Evolutionary conservation across 495 filamentous ascomycete species (phyloP).

Genomic region (Extremus antarcticus): DNA sequence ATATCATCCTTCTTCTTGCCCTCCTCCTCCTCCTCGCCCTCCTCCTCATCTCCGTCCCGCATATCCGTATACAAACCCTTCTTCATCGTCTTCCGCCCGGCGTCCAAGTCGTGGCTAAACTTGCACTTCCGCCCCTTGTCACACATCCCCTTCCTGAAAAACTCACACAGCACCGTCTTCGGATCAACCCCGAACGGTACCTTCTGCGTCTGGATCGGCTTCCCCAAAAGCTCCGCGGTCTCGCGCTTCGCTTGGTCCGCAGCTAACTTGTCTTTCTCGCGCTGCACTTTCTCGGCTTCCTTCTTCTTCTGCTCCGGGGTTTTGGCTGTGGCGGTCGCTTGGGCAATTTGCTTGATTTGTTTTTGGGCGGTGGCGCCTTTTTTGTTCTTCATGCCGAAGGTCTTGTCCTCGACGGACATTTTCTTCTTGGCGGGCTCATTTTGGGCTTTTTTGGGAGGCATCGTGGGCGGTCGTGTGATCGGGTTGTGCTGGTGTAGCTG

Average conservation of each 20-base stretch:
- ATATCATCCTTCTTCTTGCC: conserved; percentile 83
- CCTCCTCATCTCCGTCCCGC: conserved; percentile 49
- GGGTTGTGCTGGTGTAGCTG: not conserved
- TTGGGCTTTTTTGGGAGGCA: conserved; percentile 81
- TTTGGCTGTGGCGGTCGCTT: conserved; percentile 58
- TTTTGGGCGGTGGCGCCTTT: conserved; percentile 85
- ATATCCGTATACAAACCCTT: conserved; percentile 84
- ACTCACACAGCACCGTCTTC: conserved; percentile 93
- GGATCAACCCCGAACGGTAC: conserved; percentile 96
- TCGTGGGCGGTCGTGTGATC: conserved; percentile 37
- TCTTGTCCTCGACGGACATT: conserved; percentile 72
- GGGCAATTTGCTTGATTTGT: conserved; percentile 69
- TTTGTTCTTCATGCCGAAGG: conserved; percentile 99
- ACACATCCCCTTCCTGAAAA: conserved; percentile 92
- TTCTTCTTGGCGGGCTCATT: conserved; percentile 62
- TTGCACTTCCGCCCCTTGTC: conserved; percentile 98
- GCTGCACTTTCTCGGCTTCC: conserved; percentile 75
- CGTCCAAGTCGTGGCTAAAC: conserved; percentile 80
- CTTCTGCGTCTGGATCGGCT: conserved; percentile 89
- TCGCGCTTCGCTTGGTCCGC: conserved; percentile 70
- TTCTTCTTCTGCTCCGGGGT: conserved; percentile 76
- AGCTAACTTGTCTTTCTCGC: conserved; percentile 79
- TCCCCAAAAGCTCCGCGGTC: conserved; percentile 67
- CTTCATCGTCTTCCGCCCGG: conserved; percentile 88
- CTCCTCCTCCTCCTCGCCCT: conserved; percentile 56